These are phyloP conservation scores for Ophiostoma quercus DNA, from an alignment of 2,329 filamentous ascomycete genomes.

Conservation along the genomic window DNA sequence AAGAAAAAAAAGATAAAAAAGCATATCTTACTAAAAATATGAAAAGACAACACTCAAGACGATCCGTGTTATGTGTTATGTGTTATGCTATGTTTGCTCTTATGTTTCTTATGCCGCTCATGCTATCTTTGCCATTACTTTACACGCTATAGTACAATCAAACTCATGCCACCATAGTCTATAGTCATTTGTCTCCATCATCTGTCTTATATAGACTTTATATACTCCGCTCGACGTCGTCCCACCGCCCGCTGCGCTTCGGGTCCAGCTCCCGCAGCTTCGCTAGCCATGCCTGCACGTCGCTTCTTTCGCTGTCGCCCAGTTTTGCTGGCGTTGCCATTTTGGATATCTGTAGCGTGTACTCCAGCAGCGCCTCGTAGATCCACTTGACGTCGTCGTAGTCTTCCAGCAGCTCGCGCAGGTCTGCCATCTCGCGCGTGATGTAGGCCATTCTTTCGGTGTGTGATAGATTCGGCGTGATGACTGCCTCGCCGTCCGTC, in stretches of 20 bases:
- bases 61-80: slow-evolving; percentile 6
- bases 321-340: slow-evolving; percentile 39
- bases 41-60: not conserved
- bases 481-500: slow-evolving; percentile 49
- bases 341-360: slow-evolving; percentile 55
- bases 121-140: not conserved
- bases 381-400: slow-evolving; percentile 70
- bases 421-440: slow-evolving; percentile 63
- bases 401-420: slow-evolving; percentile 59
- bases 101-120: not conserved
- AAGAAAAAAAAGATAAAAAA: too few relatives aligned
- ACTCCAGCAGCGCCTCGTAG: slow-evolving; percentile 78
- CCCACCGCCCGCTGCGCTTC: slow-evolving; percentile 69
- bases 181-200: too few relatives aligned
- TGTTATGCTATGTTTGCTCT: not conserved
- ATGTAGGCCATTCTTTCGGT: slow-evolving; percentile 63
- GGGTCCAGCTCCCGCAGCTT: slow-evolving; percentile 67
- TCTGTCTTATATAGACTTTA: too few relatives aligned
- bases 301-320: slow-evolving; percentile 38
- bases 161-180: not conserved
- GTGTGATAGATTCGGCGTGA: slow-evolving; percentile 57
- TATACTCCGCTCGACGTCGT: slow-evolving; percentile 53
- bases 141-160: not conserved
- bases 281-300: slow-evolving; percentile 55
- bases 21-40: not conserved